Evolutionary conservation across 2,329 filamentous ascomycete genomes (phyloP).

Genomic region (Aspergillus ruber): DNA sequence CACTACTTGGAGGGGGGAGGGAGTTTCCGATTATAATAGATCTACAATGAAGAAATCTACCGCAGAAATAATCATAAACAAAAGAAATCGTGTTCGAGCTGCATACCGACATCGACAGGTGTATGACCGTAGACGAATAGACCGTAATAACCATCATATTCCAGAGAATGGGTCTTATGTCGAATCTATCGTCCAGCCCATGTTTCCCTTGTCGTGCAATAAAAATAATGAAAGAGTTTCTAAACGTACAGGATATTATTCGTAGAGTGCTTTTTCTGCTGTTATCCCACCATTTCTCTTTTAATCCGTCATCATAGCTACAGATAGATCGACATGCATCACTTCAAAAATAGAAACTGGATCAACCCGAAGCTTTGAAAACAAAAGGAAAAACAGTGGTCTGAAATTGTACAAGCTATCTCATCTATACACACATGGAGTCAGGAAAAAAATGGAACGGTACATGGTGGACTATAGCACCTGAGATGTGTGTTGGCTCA

Average conservation of each 20-base stretch:
- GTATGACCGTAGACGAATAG: neutral
- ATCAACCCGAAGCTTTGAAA: slow-evolving; percentile 14
- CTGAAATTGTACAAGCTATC: slow-evolving; percentile 42
- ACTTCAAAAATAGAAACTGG: slow-evolving; percentile 10
- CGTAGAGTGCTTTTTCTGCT: slow-evolving; percentile 24
- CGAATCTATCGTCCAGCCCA: slow-evolving; percentile 19
- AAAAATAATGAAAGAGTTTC: slow-evolving; percentile 20
- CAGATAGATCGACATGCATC: slow-evolving; percentile 13
- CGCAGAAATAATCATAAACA: slow-evolving; percentile 13
- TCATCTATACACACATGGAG: slow-evolving; percentile 38
- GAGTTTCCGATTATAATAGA: too few relatives aligned
- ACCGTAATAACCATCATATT: neutral
- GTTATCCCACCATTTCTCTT: slow-evolving; percentile 18
- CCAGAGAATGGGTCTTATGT: slow-evolving; percentile 5
- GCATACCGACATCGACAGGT: slow-evolving; percentile 16
- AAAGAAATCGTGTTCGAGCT: slow-evolving; percentile 29
- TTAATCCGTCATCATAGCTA: slow-evolving; percentile 19
- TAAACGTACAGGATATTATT: slow-evolving; percentile 39
- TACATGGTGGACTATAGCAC: slow-evolving; percentile 27
- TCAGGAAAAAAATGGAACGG: slow-evolving; percentile 29
- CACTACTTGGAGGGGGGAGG: neutral
- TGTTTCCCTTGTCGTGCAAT: slow-evolving; percentile 20
- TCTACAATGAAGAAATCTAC: too few relatives aligned
- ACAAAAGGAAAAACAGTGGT: slow-evolving; percentile 32
- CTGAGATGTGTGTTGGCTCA: slow-evolving; percentile 29